Base-by-base conservation (phyloP, 106 monocot genomes). In the Hemerocallis citrina region DNA sequence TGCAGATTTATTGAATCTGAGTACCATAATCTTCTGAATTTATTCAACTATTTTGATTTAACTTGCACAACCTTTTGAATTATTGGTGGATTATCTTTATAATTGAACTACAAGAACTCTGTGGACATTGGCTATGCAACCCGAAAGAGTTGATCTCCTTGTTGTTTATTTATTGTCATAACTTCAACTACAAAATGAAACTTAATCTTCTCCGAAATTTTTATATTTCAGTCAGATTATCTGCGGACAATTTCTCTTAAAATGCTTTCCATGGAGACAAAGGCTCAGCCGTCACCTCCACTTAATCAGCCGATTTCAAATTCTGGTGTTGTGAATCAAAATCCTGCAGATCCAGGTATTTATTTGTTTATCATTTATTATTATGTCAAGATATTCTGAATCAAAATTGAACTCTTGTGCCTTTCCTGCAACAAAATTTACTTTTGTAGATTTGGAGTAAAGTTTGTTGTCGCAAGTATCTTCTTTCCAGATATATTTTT, bases 221-320 rank as follows among this genome's bases (percentile, higher is more conserved):
- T 57, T 68, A 24, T 75, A 27, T 73, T 31, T 60, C 75, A 92
- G 92, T 52, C 75, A 49, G 88, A 88, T 78, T 92, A 92, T 73
- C 33, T 88, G 41, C 62, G 75, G 59, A 88, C 63, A 52, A 92
- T 87, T 55, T 84, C 92, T 58, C 64, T 87, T 30, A 87, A 87
- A 73, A 84, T 87, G 75, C 81, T 92, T 17, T 78, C 84, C 0
- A 88, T 92, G 87, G 84, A 84, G 59, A 66, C 67, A 59, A 88
- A 84, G 70, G 67, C 80, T 20, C 75, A 77, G 30, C 74, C 50
- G 17, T 23, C 67, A 66, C 40, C 61, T 62, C 23, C 65, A 28
- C 57, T 68, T 34, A 80, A 71, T 76, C 61, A 68, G 24, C 21
- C 48, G 22, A 41, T 62, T 4, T 31, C 44, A 62, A 62, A 43